Evolutionary conservation across 2,329 filamentous ascomycete genomes (phyloP), one percentile per base, ranked within the genome.

Genomic region (Thermochaetoides dissita): DNA sequence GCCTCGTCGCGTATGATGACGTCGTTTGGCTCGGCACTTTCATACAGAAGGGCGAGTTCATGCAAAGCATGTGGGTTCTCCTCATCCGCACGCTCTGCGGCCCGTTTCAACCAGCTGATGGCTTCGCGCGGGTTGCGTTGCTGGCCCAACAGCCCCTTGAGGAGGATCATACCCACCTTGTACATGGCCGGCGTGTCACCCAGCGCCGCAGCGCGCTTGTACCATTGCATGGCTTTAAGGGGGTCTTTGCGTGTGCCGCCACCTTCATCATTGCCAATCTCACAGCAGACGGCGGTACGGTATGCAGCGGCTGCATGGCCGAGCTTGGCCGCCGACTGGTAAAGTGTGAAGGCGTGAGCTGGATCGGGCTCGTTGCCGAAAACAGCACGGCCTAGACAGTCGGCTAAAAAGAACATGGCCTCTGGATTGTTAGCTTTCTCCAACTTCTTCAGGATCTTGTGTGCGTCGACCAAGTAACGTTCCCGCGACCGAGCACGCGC

Each of bases 111-210:
- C 88, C 91, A 96, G 17, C 77, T 79, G 24, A 95, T 75, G 11
- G 87, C 88, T 63, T 96, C 91, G 36, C 82, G 74, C 3, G 85
- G 75, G 56, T 93, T 94, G 56, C 71, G 77, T 24, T 71, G 74
- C 58, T 96, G 88, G 4, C 88, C 88, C n/a, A 98, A 72, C 29
- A 96, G 69, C 8, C 89, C 91, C 61, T 96, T 96, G 42, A 96
- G 74, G 47, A 85, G 67, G 51, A 98, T 94, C 81, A 95, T 94
- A 45, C 91, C 91, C 63, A 96, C 79, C 63, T 98, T 98, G 67
- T 95, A 98, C 86, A 96, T 94, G 30, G 88, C 91, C 0, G 89
- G 84, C 2, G 83, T 81, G 56, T 98, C 89, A 3, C 91, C 89
- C 3, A 96, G 69, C 9, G 82, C 81, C 8, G 91, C 89, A 6